phyloP scores from a whole-genome alignment of 75 land plant genomes.

The Adiantum capillusveneris region DNA sequence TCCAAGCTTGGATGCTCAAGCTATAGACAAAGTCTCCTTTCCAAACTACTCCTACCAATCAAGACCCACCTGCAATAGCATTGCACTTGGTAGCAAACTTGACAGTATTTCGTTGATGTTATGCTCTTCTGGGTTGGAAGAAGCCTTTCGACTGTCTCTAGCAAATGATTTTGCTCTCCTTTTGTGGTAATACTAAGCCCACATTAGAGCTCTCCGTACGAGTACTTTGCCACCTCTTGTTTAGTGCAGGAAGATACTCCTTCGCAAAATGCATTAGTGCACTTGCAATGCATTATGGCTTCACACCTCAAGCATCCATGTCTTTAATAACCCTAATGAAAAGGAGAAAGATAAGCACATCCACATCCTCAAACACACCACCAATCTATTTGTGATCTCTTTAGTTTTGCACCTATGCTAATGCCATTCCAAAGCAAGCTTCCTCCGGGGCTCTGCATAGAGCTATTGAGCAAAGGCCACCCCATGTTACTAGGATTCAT shows the following conservation, averaged over 20 bases:
- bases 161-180: conserved; percentile 48
- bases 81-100: conserved; percentile 53
- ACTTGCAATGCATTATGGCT: conserved; percentile 56
- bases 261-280: conserved; percentile 59
- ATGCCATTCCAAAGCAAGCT: conserved; percentile 91
- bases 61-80: conserved; percentile 43
- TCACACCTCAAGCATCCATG: conserved; percentile 61
- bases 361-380: conserved; percentile 81
- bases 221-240: conserved; percentile 50
- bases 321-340: conserved; percentile 53
- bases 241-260: conserved; percentile 59
- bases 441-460: conserved; percentile 84
- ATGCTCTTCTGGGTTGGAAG: conserved; percentile 59
- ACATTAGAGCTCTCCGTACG: conserved; percentile 5
- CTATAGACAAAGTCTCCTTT: conserved; percentile 70
- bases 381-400: conserved; percentile 65
- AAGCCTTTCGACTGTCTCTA: conserved; percentile 56
- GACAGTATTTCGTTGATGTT: conserved; percentile 48
- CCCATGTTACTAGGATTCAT: conserved; percentile 72
- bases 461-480: conserved; percentile 47
- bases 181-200: conserved; percentile 17
- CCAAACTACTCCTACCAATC: conserved; percentile 51
- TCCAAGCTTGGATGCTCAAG: conserved; percentile 63
- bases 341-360: conserved; percentile 47
- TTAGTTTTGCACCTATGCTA: conserved; percentile 71